Percentiles rank a stretch among this genome's conserved stretches.
These are phyloP conservation scores for Vicia faba DNA, from an alignment of 306 rosid genomes.

Conservation along the genomic window DNA sequence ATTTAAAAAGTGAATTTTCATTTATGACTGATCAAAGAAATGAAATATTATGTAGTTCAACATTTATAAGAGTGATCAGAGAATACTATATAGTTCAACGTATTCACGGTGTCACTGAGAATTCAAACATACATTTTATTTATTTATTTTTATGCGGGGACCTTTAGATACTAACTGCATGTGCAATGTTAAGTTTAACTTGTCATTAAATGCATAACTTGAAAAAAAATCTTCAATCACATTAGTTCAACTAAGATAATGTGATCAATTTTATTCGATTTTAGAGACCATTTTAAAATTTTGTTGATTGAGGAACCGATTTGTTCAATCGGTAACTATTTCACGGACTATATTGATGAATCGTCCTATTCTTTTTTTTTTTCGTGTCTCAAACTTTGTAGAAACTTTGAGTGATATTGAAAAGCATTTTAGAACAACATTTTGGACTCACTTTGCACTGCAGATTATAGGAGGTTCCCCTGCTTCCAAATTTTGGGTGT, in stretches of 20 bases:
- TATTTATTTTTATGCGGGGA: not conserved
- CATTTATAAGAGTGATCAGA: too few relatives aligned
- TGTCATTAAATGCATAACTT: slow-evolving; percentile 6
- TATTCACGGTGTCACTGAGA: not conserved
- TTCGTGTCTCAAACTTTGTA: slow-evolving; percentile 13
- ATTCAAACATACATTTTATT: too few relatives aligned
- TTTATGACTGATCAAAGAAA: too few relatives aligned
- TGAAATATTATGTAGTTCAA: too few relatives aligned
- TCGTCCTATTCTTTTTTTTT: slow-evolving; percentile 3
- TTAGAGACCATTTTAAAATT: not conserved
- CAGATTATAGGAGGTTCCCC: slow-evolving; percentile 20
- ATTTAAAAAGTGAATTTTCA: too few relatives aligned
- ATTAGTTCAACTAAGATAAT: not conserved
- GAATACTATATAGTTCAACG: not conserved
- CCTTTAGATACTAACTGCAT: not conserved
- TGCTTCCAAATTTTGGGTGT: slow-evolving; percentile 25
- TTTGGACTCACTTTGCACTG: slow-evolving; percentile 33
- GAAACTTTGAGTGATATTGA: slow-evolving; percentile 23
- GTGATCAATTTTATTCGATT: not conserved
- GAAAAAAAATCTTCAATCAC: not conserved
- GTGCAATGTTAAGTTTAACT: slow-evolving; percentile 14
- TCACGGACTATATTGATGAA: not conserved
- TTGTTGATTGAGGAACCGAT: not conserved
- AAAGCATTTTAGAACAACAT: slow-evolving; percentile 32
- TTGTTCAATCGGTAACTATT: not conserved